phyloP scores from a whole-genome alignment of 2,329 filamentous ascomycete species.

The Claviceps arundinis region DNA sequence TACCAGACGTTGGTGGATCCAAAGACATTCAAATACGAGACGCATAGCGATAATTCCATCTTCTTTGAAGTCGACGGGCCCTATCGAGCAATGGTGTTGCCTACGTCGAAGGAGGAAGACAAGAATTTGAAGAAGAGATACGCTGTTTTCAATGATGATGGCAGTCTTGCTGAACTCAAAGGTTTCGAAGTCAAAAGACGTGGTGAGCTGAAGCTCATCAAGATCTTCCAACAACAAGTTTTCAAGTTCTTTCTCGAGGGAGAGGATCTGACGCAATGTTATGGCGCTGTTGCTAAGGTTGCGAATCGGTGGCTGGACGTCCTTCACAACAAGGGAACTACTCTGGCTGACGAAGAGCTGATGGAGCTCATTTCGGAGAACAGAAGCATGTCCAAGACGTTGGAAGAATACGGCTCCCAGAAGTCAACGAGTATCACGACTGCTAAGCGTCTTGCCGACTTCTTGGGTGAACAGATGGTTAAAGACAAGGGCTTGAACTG shows the following conservation, averaged over 20 bases:
- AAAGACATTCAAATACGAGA: slow-evolving; percentile 78
- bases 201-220: slow-evolving; percentile 97
- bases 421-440: slow-evolving; percentile 99
- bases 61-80: slow-evolving; percentile 99
- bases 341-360: slow-evolving; percentile 87
- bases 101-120: slow-evolving; percentile 96
- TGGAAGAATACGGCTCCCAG: slow-evolving; percentile 89
- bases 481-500: slow-evolving; percentile 99
- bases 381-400: slow-evolving; percentile 90
- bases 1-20: slow-evolving; percentile 82
- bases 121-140: slow-evolving; percentile 99
- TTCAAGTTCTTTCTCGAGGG: slow-evolving; percentile 99
- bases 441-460: slow-evolving; percentile 85
- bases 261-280: slow-evolving; percentile 74
- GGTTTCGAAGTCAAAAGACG: slow-evolving; percentile 95
- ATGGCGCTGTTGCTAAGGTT: slow-evolving; percentile 81
- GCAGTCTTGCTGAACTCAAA: slow-evolving; percentile 86
- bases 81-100: slow-evolving; percentile 93
- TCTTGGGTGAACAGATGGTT: slow-evolving; percentile 95
- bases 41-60: slow-evolving; percentile 96
- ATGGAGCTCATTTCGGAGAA: slow-evolving; percentile 99
- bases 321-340: slow-evolving; percentile 73
- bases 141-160: slow-evolving; percentile 97
- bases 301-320: slow-evolving; percentile 97
- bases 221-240: slow-evolving; percentile 98